phyloP scores from a whole-genome alignment of 108 stramenopile species.

The Aureococcus anophagefferens region DNA sequence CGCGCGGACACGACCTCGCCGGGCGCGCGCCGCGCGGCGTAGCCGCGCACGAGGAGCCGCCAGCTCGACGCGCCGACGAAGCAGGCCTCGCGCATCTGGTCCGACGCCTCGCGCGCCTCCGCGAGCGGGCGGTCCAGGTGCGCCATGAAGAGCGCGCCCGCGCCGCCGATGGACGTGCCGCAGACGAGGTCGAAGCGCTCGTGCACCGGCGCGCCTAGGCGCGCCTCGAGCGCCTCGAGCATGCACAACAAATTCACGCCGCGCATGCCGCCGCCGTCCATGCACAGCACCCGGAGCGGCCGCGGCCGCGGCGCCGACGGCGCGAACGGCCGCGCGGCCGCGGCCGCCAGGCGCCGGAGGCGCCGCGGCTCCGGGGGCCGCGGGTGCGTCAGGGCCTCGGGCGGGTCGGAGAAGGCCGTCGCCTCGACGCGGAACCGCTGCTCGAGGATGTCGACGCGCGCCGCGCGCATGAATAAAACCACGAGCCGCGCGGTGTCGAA shows the following conservation, averaged over 20 bases:
- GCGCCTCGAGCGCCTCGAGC: constrained; percentile 39
- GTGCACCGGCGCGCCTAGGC: constrained; percentile 3
- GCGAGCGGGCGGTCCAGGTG: constrained; percentile 25
- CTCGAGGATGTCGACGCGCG: too few relatives aligned
- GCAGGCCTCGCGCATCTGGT: constrained; percentile 30
- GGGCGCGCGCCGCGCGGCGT: constrained; percentile 2
- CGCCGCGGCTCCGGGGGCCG: too few relatives aligned
- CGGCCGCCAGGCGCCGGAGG: too few relatives aligned
- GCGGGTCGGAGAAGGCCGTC: too few relatives aligned
- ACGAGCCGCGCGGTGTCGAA: too few relatives aligned
- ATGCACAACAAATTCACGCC: not conserved
- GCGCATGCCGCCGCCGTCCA: not conserved
- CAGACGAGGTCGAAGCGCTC: constrained; percentile 39
- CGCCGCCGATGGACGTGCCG: constrained; percentile 52
- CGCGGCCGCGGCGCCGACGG: too few relatives aligned
- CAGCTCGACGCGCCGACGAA: constrained; percentile 29
- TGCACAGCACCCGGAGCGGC: not conserved
- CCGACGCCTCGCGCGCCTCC: not conserved
- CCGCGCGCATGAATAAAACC: too few relatives aligned
- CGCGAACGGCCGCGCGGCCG: too few relatives aligned
- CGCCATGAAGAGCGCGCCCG: constrained; percentile 34
- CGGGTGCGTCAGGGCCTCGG: too few relatives aligned
- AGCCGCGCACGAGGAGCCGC: constrained; percentile 45
- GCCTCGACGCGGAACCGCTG: too few relatives aligned
- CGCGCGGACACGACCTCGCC: not conserved